phyloP scores from a whole-genome alignment of 345 rosid genomes.

The Physaria fendleri region DNA sequence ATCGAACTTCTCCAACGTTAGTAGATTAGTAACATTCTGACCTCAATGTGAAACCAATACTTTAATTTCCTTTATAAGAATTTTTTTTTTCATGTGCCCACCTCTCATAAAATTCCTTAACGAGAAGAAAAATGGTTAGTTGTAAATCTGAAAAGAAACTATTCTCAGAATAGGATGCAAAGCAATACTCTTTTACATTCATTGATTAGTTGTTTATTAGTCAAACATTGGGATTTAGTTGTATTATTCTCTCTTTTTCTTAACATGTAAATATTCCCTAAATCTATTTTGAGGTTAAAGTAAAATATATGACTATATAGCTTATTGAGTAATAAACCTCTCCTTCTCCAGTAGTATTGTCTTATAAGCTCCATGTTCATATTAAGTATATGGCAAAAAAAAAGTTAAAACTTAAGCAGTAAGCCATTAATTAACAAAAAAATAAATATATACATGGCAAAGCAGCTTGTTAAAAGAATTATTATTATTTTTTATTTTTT shows the following conservation, averaged over 20 bases:
- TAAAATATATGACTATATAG: background rate
- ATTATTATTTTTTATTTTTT: background rate
- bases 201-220: background rate
- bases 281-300: background rate
- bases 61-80: no score
- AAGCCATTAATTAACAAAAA: background rate
- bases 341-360: background rate
- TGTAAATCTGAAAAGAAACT: constrained; percentile 4
- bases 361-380: background rate
- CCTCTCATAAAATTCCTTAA: background rate
- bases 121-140: constrained; percentile 3
- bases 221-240: background rate
- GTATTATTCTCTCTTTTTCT: constrained; percentile 1
- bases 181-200: background rate
- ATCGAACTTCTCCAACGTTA: no score
- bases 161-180: background rate
- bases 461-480: background rate
- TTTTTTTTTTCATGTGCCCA: no score
- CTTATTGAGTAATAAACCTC: background rate
- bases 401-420: background rate
- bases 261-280: constrained; percentile 32
- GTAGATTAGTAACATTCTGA: no score
- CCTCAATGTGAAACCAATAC: no score
- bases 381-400: background rate
- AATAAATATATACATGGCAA: background rate